These are phyloP conservation scores for Metarhizium sp. DNA, from an alignment of 2,329 filamentous ascomycete species.

Conservation along the genomic window DNA sequence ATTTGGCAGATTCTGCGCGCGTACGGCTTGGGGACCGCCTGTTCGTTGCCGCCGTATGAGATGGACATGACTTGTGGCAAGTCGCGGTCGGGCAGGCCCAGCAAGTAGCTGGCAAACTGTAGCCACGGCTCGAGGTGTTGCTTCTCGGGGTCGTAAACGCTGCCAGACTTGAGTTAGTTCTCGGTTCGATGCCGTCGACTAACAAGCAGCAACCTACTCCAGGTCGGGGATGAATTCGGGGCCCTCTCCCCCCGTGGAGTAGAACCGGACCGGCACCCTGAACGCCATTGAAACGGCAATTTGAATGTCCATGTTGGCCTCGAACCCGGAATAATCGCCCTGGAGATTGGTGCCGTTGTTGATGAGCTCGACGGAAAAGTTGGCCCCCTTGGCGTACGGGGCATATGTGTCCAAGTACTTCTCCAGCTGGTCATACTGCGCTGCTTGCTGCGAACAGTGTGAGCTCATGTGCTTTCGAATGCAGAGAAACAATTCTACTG, in stretches of 20 bases:
- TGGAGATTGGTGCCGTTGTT: constrained; percentile 46
- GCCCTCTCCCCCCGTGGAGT: constrained; percentile 21
- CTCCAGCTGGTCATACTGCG: constrained; percentile 43
- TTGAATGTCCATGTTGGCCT: constrained; percentile 30
- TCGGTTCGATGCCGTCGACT: background rate
- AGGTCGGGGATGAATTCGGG: constrained; percentile 22
- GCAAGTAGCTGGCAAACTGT: constrained; percentile 50
- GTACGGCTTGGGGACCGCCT: constrained; percentile 50
- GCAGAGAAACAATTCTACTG: constrained; percentile 4
- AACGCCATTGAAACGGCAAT: constrained; percentile 24
- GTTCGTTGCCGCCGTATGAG: constrained; percentile 64
- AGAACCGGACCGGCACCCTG: constrained; percentile 24
- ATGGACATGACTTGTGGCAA: constrained; percentile 57
- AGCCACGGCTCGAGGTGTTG: constrained; percentile 56
- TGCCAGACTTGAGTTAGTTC: constrained; percentile 2
- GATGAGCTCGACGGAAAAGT: constrained; percentile 48
- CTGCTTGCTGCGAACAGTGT: constrained; percentile 31
- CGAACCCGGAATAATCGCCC: constrained; percentile 18
- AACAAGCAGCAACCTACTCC: constrained; percentile 18
- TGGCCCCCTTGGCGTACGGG: constrained; percentile 38
- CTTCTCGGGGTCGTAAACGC: constrained; percentile 19
- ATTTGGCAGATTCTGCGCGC: constrained; percentile 41
- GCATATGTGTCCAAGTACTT: constrained; percentile 46
- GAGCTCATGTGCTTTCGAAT: background rate
- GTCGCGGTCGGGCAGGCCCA: constrained; percentile 39